These are phyloP conservation scores for Apiotrichum akiyoshidainum DNA, from an alignment of 1,284 basidiomycete species.

Conservation along the genomic window DNA sequence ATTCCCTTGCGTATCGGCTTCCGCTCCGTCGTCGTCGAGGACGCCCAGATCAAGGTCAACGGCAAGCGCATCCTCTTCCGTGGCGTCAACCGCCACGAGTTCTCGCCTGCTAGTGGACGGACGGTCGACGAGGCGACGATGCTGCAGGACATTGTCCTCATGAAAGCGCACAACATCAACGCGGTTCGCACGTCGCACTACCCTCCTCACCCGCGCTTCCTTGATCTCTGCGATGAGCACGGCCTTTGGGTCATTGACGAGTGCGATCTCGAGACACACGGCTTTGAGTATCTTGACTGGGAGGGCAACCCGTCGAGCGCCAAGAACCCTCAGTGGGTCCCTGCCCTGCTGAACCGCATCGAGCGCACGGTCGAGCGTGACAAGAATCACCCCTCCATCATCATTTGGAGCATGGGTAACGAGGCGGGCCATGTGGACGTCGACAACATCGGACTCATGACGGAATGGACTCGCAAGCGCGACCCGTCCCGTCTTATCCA, in stretches of 20 bases:
- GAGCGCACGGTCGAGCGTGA: slow-evolving; percentile 27
- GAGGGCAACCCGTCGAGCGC: slow-evolving; percentile 15
- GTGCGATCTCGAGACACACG: slow-evolving; percentile 31
- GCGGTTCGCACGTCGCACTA: slow-evolving; percentile 30
- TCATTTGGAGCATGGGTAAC: slow-evolving; percentile 34
- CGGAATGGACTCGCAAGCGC: slow-evolving; percentile 18
- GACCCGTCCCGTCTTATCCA: slow-evolving; percentile 27
- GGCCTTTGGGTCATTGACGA: slow-evolving; percentile 33
- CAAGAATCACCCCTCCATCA: slow-evolving; percentile 31
- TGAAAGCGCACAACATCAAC: slow-evolving; percentile 32
- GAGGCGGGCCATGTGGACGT: slow-evolving; percentile 21
- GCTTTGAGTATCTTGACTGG: slow-evolving; percentile 23
- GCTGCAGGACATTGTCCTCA: slow-evolving; percentile 26
- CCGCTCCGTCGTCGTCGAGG: slow-evolving; percentile 22
- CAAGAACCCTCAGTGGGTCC: slow-evolving; percentile 6
- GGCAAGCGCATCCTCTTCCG: slow-evolving; percentile 24
- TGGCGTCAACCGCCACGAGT: slow-evolving; percentile 33
- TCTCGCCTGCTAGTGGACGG: slow-evolving; percentile 23
- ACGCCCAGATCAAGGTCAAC: slow-evolving; percentile 26
- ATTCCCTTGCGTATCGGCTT: slow-evolving; percentile 25
- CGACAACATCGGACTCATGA: slow-evolving; percentile 27
- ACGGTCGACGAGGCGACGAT: slow-evolving; percentile 20
- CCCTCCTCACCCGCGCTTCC: slow-evolving; percentile 27
- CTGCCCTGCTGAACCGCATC: slow-evolving; percentile 22
- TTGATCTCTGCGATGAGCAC: slow-evolving; percentile 31